These are phyloP conservation scores for Leptosphaerulina australis DNA, from an alignment of 2,329 filamentous ascomycete species.

Conservation along the genomic window DNA sequence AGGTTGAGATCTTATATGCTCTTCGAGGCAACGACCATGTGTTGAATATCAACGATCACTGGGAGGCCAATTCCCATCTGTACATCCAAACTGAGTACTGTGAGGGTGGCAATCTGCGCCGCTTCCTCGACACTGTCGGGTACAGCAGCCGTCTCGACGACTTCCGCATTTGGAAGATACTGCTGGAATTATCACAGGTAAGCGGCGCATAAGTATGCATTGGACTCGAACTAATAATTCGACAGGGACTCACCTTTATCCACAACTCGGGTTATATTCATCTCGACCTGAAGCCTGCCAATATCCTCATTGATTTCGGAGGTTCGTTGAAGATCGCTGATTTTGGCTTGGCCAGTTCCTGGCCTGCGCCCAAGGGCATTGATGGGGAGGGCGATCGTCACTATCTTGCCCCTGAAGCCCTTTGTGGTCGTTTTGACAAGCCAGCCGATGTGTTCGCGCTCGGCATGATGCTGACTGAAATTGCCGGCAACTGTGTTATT, in stretches of 20 bases:
- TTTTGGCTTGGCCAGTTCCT: slow-evolving; percentile 80
- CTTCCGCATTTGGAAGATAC: slow-evolving; percentile 97
- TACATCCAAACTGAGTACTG: slow-evolving; percentile 99
- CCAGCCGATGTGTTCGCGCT: slow-evolving; percentile 93
- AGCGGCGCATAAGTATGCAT: slow-evolving; percentile 44
- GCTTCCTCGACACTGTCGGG: slow-evolving; percentile 82
- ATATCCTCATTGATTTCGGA: slow-evolving; percentile 81
- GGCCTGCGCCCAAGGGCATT: slow-evolving; percentile 76
- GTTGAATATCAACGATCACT: slow-evolving; percentile 80
- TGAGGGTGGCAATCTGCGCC: slow-evolving; percentile 87
- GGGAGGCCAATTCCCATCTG: slow-evolving; percentile 83
- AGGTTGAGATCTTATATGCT: slow-evolving; percentile 79
- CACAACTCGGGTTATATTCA: slow-evolving; percentile 88
- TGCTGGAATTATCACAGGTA: slow-evolving; percentile 84
- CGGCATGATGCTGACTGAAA: slow-evolving; percentile 92
- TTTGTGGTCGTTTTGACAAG: slow-evolving; percentile 84
- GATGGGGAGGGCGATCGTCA: slow-evolving; percentile 95
- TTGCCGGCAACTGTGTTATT: slow-evolving; percentile 89
- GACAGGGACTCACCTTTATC: slow-evolving; percentile 83
- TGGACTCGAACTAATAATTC: slow-evolving; percentile 30
- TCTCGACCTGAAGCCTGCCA: slow-evolving; percentile 83
- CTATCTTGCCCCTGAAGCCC: slow-evolving; percentile 93
- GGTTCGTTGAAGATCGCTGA: slow-evolving; percentile 84
- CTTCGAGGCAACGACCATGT: slow-evolving; percentile 83
- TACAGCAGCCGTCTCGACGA: slow-evolving; percentile 88